Conservation (phyloP, 306 rosid species). For the Trifolium repens region DNA sequence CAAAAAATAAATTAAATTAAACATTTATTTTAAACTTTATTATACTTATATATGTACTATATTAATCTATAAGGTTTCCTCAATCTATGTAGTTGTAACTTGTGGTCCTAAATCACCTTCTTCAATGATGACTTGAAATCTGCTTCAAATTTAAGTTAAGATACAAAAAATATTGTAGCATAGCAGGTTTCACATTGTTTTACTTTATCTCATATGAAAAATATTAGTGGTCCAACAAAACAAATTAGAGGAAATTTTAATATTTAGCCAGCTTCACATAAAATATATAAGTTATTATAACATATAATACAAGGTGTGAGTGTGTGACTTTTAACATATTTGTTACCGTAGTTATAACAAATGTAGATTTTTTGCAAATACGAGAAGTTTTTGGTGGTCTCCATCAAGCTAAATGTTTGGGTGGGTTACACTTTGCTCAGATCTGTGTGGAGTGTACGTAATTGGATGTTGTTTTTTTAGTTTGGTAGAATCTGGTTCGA, state of each 20-base stretch:
- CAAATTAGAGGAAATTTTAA: constrained; percentile 41
- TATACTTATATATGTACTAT: background rate
- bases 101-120: constrained; percentile 53
- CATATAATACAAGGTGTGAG: too few species aligned
- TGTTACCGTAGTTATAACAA: too few species aligned
- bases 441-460: too few species aligned
- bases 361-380: too few species aligned
- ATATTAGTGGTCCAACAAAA: constrained; percentile 45
- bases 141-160: constrained; percentile 36
- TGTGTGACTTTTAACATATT: too few species aligned
- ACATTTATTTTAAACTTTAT: background rate
- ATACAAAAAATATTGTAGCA: background rate
- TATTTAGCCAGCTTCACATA: too few species aligned
- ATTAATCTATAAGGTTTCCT: background rate
- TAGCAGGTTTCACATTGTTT: constrained; percentile 2
- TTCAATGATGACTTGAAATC: constrained; percentile 41
- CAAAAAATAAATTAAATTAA: background rate
- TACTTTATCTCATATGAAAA: constrained; percentile 20
- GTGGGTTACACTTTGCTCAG: too few species aligned
- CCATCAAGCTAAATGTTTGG: too few species aligned
- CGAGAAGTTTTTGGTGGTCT: too few species aligned
- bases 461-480: too few species aligned
- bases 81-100: constrained; percentile 31
- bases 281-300: too few species aligned
- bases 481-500: too few species aligned